phyloP scores from a whole-genome alignment of 2,329 filamentous ascomycete genomes.

The Hymenoscyphus albidus region DNA sequence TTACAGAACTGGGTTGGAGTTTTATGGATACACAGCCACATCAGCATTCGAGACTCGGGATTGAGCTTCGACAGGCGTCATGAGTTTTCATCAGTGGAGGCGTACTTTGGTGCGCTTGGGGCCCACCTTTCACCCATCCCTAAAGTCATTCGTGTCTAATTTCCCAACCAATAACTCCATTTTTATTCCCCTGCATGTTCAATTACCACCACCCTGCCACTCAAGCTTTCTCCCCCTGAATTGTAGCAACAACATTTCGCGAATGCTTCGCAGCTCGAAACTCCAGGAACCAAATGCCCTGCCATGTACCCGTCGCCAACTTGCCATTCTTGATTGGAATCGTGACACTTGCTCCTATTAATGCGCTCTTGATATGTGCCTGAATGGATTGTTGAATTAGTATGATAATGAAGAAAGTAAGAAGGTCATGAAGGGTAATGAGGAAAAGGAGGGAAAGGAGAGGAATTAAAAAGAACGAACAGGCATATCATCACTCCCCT shows the following conservation, averaged over 20 bases:
- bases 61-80: not conserved
- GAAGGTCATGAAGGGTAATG: no score
- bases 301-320: constrained; percentile 70
- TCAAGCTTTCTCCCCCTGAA: constrained; percentile 65
- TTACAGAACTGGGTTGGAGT: constrained; percentile 16
- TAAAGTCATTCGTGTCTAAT: not conserved
- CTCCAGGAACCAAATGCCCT: constrained; percentile 92
- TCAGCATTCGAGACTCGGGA: not conserved
- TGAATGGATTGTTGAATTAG: constrained; percentile 32
- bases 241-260: constrained; percentile 83
- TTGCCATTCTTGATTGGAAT: constrained; percentile 87
- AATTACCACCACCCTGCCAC: not conserved
- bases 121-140: not conserved
- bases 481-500: constrained; percentile 93
- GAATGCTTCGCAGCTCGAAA: constrained; percentile 75
- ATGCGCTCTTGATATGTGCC: constrained; percentile 88
- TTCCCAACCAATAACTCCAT: not conserved
- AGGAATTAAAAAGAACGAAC: constrained; percentile 42
- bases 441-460: no score
- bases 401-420: no score
- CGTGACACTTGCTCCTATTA: constrained; percentile 84
- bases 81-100: not conserved
- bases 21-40: constrained; percentile 4
- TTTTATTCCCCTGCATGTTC: not conserved
- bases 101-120: not conserved